Conservation (phyloP, 2,329 filamentous ascomycete genomes). For the Lecanoromycetidae sp. region DNA sequence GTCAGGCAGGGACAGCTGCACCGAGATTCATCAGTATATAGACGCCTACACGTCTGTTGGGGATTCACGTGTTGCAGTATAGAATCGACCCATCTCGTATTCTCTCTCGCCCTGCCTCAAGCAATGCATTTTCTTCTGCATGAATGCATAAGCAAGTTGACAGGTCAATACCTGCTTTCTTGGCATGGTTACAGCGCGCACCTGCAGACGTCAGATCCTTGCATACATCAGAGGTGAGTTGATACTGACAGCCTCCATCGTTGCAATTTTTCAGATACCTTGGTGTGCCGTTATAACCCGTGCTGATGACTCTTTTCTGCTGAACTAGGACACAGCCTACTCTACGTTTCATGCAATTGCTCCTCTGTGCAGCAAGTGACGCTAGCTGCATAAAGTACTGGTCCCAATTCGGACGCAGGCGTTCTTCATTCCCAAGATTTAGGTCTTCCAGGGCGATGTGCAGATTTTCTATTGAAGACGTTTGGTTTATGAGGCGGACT, state of each 20-base stretch:
- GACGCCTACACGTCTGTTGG: background rate
- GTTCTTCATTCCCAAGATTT: slow-evolving; percentile 63
- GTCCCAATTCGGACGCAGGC: slow-evolving; percentile 85
- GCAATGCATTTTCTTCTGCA: slow-evolving; percentile 90
- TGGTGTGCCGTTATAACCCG: slow-evolving; percentile 96
- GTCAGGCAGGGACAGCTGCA: slow-evolving; percentile 77
- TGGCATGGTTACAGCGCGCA: slow-evolving; percentile 66
- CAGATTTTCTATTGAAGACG: slow-evolving; percentile 57
- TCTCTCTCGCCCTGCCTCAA: slow-evolving; percentile 85
- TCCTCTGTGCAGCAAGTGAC: slow-evolving; percentile 74
- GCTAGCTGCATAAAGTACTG: slow-evolving; percentile 98
- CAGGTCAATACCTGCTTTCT: slow-evolving; percentile 58
- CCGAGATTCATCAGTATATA: slow-evolving; percentile 9
- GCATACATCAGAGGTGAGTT: background rate
- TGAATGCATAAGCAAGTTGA: slow-evolving; percentile 92
- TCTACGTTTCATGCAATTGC: slow-evolving; percentile 96
- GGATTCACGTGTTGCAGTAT: slow-evolving; percentile 68
- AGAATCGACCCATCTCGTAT: slow-evolving; percentile 71
- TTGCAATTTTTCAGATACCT: slow-evolving; percentile 79
- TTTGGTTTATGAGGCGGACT: slow-evolving; percentile 76
- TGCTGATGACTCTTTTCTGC: slow-evolving; percentile 77
- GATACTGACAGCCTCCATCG: slow-evolving; percentile 64
- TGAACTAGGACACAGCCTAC: slow-evolving; percentile 89
- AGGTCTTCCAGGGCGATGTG: slow-evolving; percentile 60
- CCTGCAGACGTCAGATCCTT: slow-evolving; percentile 26